Evolutionary conservation across 2,329 filamentous ascomycete genomes (phyloP).

Genomic region (Fusarium mundagurra): DNA sequence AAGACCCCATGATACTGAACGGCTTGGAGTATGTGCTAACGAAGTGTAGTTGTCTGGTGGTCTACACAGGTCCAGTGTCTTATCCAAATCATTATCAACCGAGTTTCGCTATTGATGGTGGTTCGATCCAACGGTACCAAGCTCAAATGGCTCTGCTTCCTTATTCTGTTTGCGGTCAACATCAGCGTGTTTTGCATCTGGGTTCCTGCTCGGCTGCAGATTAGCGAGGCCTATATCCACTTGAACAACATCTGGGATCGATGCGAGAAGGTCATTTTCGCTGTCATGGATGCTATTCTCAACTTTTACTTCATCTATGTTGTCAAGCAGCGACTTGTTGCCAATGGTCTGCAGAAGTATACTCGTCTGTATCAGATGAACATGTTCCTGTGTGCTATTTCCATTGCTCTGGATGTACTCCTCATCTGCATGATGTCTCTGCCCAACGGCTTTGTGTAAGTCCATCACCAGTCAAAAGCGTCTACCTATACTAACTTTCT

Average conservation of each 20-base stretch:
- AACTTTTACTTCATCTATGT: constrained; percentile 59
- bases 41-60: constrained; percentile 41
- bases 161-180: constrained; percentile 56
- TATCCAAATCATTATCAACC: constrained; percentile 63
- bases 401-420: constrained; percentile 43
- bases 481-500: not conserved
- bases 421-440: constrained; percentile 44
- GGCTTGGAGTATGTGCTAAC: not conserved
- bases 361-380: constrained; percentile 54
- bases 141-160: constrained; percentile 57
- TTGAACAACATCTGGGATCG: constrained; percentile 62
- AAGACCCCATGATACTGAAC: constrained; percentile 1
- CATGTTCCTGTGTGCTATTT: constrained; percentile 42
- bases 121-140: constrained; percentile 46
- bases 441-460: constrained; percentile 43
- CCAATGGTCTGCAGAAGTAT: constrained; percentile 61
- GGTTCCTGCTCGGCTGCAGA: constrained; percentile 58
- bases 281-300: constrained; percentile 56
- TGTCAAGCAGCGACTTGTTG: constrained; percentile 57
- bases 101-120: constrained; percentile 57
- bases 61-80: constrained; percentile 54
- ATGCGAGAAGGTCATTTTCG: constrained; percentile 59
- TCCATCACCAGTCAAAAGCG: not conserved
- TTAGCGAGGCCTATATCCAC: constrained; percentile 49
- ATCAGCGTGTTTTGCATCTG: constrained; percentile 62